Base-by-base conservation (phyloP, 2,329 filamentous ascomycete species). In the Diaporthe sp. region DNA sequence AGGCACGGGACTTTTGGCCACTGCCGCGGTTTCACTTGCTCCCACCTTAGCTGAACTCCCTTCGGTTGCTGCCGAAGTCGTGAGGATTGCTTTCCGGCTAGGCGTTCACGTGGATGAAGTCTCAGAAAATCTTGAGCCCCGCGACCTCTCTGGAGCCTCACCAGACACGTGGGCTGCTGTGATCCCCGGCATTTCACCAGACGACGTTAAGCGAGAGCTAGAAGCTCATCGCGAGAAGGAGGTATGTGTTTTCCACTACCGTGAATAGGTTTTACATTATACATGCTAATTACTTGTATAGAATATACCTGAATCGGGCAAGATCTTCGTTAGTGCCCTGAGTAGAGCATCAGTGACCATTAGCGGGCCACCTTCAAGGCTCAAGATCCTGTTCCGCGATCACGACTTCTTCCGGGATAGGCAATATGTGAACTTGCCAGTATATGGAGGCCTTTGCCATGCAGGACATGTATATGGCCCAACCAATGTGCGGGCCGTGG, bases 311-410 rank as follows among this genome's bases (percentile, higher is more conserved):
- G 76, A 80, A 34, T 76, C 82, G n/a, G 76, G 72, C 71, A 85
- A 86, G 73, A 74, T 87, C 10, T 87, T 87, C 76, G 82, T 87
- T 75, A 87, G 85, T 76, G 82, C 83, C 0, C 58, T 82, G 3
- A 81, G 78, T 61, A 49, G 4, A 86, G 81, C 2, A 31, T 84
- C 82, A 0, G 81, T 85, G 4, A 86, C 82, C 1, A 77, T 86
- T 37, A 86, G 83, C 53, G 85, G 85, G 1, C 84, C 89, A 42
- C 85, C 87, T 19, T 87, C 88, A 22, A 89, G 84, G 2, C 85
- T 6, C 83, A 81, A 83, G 65, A 71, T 74, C 1, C 22, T 81
- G 13, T 81, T 86, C 57, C 79, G 76, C 31, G 74, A 77, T 1
- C 77, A 80, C 0, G 79, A 83, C 37, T 81, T 82, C 58, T 80